Conservation (phyloP, 2,329 filamentous ascomycete genomes). For the Neurospora sp. region DNA sequence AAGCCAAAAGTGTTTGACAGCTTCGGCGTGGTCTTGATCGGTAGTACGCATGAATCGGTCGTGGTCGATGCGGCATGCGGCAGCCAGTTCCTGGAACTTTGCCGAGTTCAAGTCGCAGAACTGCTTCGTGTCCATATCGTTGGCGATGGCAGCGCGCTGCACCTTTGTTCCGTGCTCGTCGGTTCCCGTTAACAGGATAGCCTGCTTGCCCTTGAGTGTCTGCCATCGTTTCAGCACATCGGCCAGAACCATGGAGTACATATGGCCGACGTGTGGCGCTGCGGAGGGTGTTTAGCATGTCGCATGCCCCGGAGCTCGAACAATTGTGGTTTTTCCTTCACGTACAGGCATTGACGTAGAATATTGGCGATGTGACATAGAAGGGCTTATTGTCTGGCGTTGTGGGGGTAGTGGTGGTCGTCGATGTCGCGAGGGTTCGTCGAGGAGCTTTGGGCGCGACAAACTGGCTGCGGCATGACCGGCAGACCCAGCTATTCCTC, state of each 20-base stretch:
- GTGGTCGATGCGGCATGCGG: conserved; percentile 58
- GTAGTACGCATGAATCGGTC: conserved; percentile 92
- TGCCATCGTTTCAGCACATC: conserved; percentile 94
- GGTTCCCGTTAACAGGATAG: conserved; percentile 79
- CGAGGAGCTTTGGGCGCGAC: conserved; percentile 3
- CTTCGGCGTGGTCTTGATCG: conserved; percentile 67
- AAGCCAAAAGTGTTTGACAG: conserved; percentile 84
- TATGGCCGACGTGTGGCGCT: conserved; percentile 90
- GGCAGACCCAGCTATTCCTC: conserved; percentile 14
- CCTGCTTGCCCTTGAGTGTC: conserved; percentile 57
- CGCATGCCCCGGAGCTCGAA: neutral
- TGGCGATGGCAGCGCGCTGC: conserved; percentile 69
- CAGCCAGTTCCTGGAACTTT: conserved; percentile 68
- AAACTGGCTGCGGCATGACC: conserved; percentile 9
- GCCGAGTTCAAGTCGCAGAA: conserved; percentile 81
- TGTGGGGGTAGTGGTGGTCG: neutral
- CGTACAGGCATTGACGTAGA: conserved; percentile 93
- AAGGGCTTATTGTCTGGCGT: conserved; percentile 55
- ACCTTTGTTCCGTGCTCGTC: conserved; percentile 99
- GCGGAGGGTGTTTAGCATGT: conserved; percentile 11
- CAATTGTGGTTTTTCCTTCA: conserved; percentile 3
- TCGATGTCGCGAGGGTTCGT: conserved; percentile 3
- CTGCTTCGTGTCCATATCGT: conserved; percentile 62
- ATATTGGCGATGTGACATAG: conserved; percentile 94
- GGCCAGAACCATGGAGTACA: conserved; percentile 85